These are phyloP conservation scores for Poronia punctata DNA, from an alignment of 495 filamentous ascomycete genomes.

Conservation along the genomic window DNA sequence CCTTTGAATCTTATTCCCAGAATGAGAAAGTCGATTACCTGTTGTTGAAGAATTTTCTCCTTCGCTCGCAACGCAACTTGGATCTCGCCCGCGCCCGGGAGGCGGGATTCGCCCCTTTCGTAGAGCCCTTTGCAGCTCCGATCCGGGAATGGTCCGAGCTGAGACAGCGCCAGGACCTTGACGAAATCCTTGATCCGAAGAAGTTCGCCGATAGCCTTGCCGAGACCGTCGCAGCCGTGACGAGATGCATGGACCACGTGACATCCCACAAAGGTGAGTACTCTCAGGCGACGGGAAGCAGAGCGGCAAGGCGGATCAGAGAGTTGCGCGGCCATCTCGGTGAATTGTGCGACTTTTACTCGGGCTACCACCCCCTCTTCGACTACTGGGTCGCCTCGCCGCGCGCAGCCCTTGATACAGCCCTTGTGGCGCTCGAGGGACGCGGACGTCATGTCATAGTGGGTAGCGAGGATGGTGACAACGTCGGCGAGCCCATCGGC, in stretches of 20 bases:
- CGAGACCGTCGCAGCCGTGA: constrained; percentile 17
- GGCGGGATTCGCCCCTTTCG: constrained; percentile 23
- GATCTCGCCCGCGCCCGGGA: constrained; percentile 30
- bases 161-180: constrained; percentile 21
- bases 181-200: constrained; percentile 28
- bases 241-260: constrained; percentile 16
- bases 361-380: constrained; percentile 41
- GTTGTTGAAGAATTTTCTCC: constrained; percentile 35
- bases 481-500: constrained; percentile 46
- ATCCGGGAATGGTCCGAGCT: constrained; percentile 35
- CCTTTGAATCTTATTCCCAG: constrained; percentile 31
- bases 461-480: constrained; percentile 31
- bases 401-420: constrained; percentile 24
- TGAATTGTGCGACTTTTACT: constrained; percentile 38
- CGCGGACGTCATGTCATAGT: constrained; percentile 33
- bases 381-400: constrained; percentile 44
- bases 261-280: constrained; percentile 18
- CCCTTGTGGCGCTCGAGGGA: constrained; percentile 18
- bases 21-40: constrained; percentile 37
- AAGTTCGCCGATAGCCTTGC: constrained; percentile 28
- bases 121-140: constrained; percentile 29
- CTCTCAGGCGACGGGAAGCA: constrained; percentile 35
- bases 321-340: constrained; percentile 28
- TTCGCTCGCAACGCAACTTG: constrained; percentile 26
- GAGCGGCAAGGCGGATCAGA: constrained; percentile 29